A percentile compares a stretch with the other conserved stretches of the same genome.
phyloP scores from a whole-genome alignment of 2,329 filamentous ascomycete genomes.

The Fusarium tricinctum region DNA sequence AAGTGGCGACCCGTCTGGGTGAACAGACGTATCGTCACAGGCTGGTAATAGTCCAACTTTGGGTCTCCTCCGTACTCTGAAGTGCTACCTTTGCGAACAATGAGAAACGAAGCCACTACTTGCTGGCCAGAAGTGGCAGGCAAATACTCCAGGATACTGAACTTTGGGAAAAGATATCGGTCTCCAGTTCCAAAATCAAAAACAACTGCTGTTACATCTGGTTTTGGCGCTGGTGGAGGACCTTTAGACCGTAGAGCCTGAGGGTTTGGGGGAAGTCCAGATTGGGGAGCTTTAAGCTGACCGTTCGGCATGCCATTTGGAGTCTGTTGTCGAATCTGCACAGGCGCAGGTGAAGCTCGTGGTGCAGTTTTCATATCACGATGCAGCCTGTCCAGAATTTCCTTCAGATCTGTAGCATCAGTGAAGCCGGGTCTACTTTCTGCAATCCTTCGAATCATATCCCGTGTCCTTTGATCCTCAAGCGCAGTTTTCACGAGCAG shows the following conservation, averaged over 20 bases:
- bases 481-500: slow-evolving; percentile 69
- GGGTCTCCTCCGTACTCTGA: slow-evolving; percentile 75
- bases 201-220: slow-evolving; percentile 75
- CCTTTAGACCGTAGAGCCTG: slow-evolving; percentile 73
- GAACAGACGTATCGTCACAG: slow-evolving; percentile 74
- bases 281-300: slow-evolving; percentile 42
- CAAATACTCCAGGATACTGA: slow-evolving; percentile 80
- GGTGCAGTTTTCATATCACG: slow-evolving; percentile 58
- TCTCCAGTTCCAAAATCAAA: slow-evolving; percentile 82
- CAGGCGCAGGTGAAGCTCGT: slow-evolving; percentile 49
- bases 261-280: slow-evolving; percentile 54
- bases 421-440: slow-evolving; percentile 64
- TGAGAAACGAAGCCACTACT: slow-evolving; percentile 81
- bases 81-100: slow-evolving; percentile 79
- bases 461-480: slow-evolving; percentile 64
- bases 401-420: slow-evolving; percentile 68
- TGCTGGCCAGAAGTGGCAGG: slow-evolving; percentile 65
- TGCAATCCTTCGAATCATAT: slow-evolving; percentile 68
- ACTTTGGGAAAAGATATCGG: slow-evolving; percentile 82
- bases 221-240: slow-evolving; percentile 66
- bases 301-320: slow-evolving; percentile 55
- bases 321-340: slow-evolving; percentile 47
- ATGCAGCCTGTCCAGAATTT: slow-evolving; percentile 64
- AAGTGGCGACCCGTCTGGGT: slow-evolving; percentile 68
- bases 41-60: slow-evolving; percentile 80